Percentiles rank a stretch among this genome's conserved stretches.
phyloP scores from a whole-genome alignment of 2,329 filamentous ascomycete genomes.

The Aaosphaeria pasadenensis region DNA sequence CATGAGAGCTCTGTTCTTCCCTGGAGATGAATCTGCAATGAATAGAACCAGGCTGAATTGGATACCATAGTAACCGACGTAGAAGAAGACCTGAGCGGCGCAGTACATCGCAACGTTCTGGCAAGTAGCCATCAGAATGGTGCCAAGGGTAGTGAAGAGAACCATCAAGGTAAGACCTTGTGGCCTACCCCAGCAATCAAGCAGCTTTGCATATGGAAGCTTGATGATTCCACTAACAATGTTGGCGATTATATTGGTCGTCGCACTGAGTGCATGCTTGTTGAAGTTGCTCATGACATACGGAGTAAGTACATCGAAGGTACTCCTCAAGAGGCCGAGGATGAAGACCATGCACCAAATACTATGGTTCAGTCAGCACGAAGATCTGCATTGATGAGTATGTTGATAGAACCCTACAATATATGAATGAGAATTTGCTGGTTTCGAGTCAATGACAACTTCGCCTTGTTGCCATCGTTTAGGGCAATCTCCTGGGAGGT shows the following conservation, averaged over 20 bases:
- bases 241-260: conserved; percentile 36
- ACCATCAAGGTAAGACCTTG: conserved; percentile 36
- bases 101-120: conserved; percentile 60
- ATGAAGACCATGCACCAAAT: conserved; percentile 45
- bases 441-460: too few species aligned
- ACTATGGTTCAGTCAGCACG: conserved; percentile 4
- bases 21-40: conserved; percentile 62
- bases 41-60: conserved; percentile 64
- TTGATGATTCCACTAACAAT: conserved; percentile 39
- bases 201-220: conserved; percentile 42
- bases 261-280: conserved; percentile 35
- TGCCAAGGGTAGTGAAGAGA: conserved; percentile 20
- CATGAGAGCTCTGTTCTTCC: conserved; percentile 61
- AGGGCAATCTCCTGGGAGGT: too few species aligned
- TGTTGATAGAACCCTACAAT: too few species aligned
- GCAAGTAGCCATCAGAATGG: conserved; percentile 69
- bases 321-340: conserved; percentile 45
- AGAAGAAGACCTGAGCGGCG: conserved; percentile 66
- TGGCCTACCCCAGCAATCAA: conserved; percentile 43
- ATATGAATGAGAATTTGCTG: too few species aligned
- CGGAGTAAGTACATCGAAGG: conserved; percentile 38
- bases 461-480: too few species aligned
- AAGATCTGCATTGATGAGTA: too few species aligned
- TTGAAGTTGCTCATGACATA: conserved; percentile 42
- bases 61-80: conserved; percentile 52